These are phyloP conservation scores for Paulownia fortunei DNA, from an alignment of 257 asterid species.

Conservation along the genomic window DNA sequence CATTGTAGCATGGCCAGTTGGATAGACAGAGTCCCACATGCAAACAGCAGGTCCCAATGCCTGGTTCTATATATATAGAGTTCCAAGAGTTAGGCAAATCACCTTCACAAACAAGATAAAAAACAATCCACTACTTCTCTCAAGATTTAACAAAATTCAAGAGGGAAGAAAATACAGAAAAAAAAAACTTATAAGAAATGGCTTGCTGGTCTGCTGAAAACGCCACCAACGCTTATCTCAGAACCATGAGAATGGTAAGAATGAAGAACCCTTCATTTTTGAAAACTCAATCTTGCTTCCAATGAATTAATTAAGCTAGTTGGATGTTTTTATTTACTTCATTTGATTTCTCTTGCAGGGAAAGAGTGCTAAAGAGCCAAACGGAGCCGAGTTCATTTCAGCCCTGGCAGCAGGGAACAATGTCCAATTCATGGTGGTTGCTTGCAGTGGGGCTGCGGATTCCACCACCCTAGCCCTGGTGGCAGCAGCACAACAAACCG, in stretches of 20 bases:
- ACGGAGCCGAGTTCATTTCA: conserved; percentile 80
- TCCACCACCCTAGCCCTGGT: conserved; percentile 69
- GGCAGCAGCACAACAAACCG: conserved; percentile 86
- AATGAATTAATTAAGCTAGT: not conserved
- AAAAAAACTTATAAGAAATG: conserved; percentile 37
- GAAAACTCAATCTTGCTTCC: too few relatives aligned
- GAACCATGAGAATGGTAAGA: conserved; percentile 75
- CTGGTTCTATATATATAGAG: conserved; percentile 34
- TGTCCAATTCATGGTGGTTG: conserved; percentile 62
- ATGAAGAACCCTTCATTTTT: conserved; percentile 25
- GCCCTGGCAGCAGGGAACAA: conserved; percentile 93
- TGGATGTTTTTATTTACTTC: not conserved
- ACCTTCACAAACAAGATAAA: conserved; percentile 30
- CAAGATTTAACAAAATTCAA: not conserved
- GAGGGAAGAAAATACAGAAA: not conserved
- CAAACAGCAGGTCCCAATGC: conserved; percentile 41
- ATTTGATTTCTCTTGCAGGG: conserved; percentile 48
- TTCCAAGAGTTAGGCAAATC: conserved; percentile 25
- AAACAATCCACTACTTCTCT: conserved; percentile 23
- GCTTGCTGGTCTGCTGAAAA: conserved; percentile 85
- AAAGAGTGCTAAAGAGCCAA: conserved; percentile 64
- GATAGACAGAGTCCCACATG: conserved; percentile 51
- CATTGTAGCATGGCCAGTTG: conserved; percentile 54
- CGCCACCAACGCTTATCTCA: conserved; percentile 81
- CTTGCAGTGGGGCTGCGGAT: conserved; percentile 63